Evolutionary conservation across 306 rosid species (phyloP).

Genomic region (Prunus persica): Prunus_persica_NCBIv2 NC_034013.1:9421501-9422000

Average conservation of each 20-base stretch:
- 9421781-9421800: slow-evolving; percentile 19
- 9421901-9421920: no score
- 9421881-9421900: neutral
- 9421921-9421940: no score
- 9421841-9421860: neutral
- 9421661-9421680: neutral
- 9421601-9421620: no score
- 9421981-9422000: neutral
- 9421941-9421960: no score
- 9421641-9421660: no score
- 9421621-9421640: no score
- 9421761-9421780: slow-evolving; percentile 12
- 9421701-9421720: neutral
- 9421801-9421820: slow-evolving; percentile 41
- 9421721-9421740: neutral
- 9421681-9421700: no score
- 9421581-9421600: no score
- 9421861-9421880: neutral
- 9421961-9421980: neutral
- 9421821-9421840: slow-evolving; percentile 51
- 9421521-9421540: no score
- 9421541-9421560: no score
- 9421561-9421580: no score
- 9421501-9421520: accelerated
- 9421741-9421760: slow-evolving; percentile 2